Evolutionary conservation across 176 grass and related monocot genomes (phyloP), one percentile per base, ranked within the genome.

Genomic region (Zea luxurians): DNA sequence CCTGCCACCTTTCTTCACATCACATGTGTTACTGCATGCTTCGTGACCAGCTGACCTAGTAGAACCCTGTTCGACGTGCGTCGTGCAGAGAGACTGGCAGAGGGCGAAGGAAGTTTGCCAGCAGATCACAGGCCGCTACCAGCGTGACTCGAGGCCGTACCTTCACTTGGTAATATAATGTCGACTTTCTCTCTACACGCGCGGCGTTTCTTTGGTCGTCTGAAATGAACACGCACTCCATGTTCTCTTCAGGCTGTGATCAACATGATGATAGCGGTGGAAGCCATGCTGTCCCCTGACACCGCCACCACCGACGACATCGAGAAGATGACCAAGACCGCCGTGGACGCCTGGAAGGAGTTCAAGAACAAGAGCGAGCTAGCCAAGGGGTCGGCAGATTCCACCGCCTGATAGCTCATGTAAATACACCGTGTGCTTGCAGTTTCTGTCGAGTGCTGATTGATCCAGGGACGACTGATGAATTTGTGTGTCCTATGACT

Each of bases 241-340:
- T 42, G 17, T 68, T 67, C 72, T 79, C 15, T 64, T 2, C 77
- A 94, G 89, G 83, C 84, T 80, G 73, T 85, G 45, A 84, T 91
- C 72, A 82, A 94, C 61, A 89, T 84, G 81, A 85, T 94, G 89
- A 81, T 91, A 64, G 78, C 77, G 48, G 82, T 89, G 83, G 86
- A 94, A 61, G 60, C 63, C 7, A 90, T 90, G 88, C 4, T 86
- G 17, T 71, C 76, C 8, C 76, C 72, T 17, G 70, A 75, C 35
- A 81, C 83, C 0, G 64, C 85, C 38, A 81, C 66, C 5, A 74
- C 16, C 6, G 75, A 85, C 3, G 91, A 79, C 8, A 83, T 86
- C 8, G 73, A 88, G 42, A 84, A 71, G 63, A 83, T 75, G 63
- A 65, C 18, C 59, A 83, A 90, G 44, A 75, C 20, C 0, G 75